Conservation (phyloP, 1,139 yeast genomes). For the Petasospora rhodanensis region DNA sequence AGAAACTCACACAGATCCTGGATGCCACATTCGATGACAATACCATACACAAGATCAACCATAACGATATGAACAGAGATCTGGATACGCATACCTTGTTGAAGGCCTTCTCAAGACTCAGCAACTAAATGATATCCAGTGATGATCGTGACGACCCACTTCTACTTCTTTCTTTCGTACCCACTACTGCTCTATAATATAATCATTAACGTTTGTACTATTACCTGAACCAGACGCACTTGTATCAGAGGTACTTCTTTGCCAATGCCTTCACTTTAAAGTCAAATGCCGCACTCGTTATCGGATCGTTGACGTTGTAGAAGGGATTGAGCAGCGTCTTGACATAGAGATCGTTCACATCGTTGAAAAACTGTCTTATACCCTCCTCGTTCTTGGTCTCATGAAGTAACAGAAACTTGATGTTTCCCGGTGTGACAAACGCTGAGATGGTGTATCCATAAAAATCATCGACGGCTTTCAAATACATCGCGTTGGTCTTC, state of each 20-base stretch:
- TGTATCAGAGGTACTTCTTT: slow-evolving; percentile 54
- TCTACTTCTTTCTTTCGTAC: no score
- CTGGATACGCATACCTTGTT: slow-evolving; percentile 28
- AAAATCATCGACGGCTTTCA: slow-evolving; percentile 81
- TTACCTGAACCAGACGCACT: no score
- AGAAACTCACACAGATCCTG: slow-evolving; percentile 22
- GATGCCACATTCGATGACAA: slow-evolving; percentile 25
- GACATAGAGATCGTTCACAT: slow-evolving; percentile 81
- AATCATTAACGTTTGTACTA: no score
- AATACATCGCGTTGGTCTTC: slow-evolving; percentile 52
- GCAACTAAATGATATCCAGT: slow-evolving; percentile 7
- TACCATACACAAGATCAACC: slow-evolving; percentile 20
- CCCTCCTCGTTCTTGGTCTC: slow-evolving; percentile 67
- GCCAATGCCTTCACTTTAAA: slow-evolving; percentile 67
- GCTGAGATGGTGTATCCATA: slow-evolving; percentile 79
- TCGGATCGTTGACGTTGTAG: slow-evolving; percentile 71
- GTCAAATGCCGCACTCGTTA: slow-evolving; percentile 73
- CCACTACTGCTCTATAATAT: no score
- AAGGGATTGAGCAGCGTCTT: slow-evolving; percentile 86
- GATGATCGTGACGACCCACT: no score
- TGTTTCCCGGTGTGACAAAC: slow-evolving; percentile 82
- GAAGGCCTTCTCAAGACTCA: slow-evolving; percentile 26
- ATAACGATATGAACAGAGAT: slow-evolving; percentile 17
- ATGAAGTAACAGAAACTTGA: slow-evolving; percentile 75
- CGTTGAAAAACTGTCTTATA: slow-evolving; percentile 78